A percentile compares a stretch with the other conserved stretches of the same genome.
These are phyloP conservation scores for Rhododendron griersonianum DNA, from an alignment of 148 eudicot species.

Conservation along the genomic window DNA sequence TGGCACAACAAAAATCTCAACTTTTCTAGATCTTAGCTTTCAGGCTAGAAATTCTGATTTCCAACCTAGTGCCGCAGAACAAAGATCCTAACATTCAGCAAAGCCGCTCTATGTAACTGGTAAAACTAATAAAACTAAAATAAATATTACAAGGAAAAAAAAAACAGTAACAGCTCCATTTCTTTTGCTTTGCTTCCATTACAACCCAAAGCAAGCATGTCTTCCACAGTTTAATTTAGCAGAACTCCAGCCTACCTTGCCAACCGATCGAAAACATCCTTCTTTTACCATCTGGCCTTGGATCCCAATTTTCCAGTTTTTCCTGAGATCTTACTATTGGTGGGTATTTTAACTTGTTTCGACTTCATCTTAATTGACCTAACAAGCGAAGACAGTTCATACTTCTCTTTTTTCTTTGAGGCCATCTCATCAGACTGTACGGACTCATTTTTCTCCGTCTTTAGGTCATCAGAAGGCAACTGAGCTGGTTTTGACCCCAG, in stretches of 20 bases:
- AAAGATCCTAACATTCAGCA: not conserved
- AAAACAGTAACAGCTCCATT: not conserved
- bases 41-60: not conserved
- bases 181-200: not conserved
- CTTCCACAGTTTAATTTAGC: not conserved
- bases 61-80: no score
- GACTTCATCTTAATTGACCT: slow-evolving; percentile 83
- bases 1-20: not conserved
- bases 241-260: not conserved
- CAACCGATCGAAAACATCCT: not conserved
- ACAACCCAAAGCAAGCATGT: not conserved
- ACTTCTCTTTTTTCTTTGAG: slow-evolving; percentile 46
- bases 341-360: slow-evolving; percentile 38
- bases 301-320: slow-evolving; percentile 16
- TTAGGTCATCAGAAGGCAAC: slow-evolving; percentile 16
- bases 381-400: slow-evolving; percentile 58
- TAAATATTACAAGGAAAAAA: not conserved
- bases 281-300: not conserved
- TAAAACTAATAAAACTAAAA: not conserved
- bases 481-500: slow-evolving; percentile 7
- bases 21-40: not conserved
- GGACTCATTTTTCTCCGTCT: slow-evolving; percentile 11
- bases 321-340: slow-evolving; percentile 21
- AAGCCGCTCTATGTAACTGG: not conserved
- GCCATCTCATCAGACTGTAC: slow-evolving; percentile 10